Evolutionary conservation across 495 filamentous ascomycete species (phyloP).

Genomic region (Echria macrotheca): DNA sequence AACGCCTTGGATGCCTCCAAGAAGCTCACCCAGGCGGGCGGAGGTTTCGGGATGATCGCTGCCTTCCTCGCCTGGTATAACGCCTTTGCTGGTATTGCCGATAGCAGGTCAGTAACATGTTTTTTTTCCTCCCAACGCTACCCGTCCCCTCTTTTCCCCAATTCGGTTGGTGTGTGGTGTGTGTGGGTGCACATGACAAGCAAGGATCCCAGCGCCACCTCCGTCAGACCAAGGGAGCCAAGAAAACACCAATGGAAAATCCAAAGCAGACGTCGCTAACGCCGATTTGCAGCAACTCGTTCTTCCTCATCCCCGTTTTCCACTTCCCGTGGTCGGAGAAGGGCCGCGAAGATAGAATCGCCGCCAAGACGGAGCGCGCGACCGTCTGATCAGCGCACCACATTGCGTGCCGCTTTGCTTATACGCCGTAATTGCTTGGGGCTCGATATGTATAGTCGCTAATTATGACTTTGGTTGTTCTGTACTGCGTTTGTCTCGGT

Average conservation of each 20-base stretch:
- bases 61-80: conserved; percentile 97
- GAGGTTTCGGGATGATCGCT: conserved; percentile 79
- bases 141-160: not conserved
- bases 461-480: too few species aligned
- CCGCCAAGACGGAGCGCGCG: conserved; percentile 29
- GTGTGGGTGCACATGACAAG: conserved; percentile 19
- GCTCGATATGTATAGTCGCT: too few species aligned
- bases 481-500: too few species aligned
- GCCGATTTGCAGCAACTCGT: conserved; percentile 57
- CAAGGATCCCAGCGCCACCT: conserved; percentile 19
- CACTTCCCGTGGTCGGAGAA: conserved; percentile 98
- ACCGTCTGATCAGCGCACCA: not conserved
- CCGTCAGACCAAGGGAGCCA: conserved; percentile 13
- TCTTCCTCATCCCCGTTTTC: conserved; percentile 90
- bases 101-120: conserved; percentile 60
- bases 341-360: conserved; percentile 55
- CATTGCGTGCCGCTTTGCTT: too few species aligned
- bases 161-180: not conserved
- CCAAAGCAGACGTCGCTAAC: conserved; percentile 11
- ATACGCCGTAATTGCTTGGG: too few species aligned
- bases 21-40: conserved; percentile 68
- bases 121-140: conserved; percentile 11
- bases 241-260: not conserved
- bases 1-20: conserved; percentile 15
- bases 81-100: conserved; percentile 89